Evolutionary conservation across 495 filamentous ascomycete species (phyloP), one percentile per base, ranked within the genome.

Genomic region (Xylaria flabelliformis): DNA sequence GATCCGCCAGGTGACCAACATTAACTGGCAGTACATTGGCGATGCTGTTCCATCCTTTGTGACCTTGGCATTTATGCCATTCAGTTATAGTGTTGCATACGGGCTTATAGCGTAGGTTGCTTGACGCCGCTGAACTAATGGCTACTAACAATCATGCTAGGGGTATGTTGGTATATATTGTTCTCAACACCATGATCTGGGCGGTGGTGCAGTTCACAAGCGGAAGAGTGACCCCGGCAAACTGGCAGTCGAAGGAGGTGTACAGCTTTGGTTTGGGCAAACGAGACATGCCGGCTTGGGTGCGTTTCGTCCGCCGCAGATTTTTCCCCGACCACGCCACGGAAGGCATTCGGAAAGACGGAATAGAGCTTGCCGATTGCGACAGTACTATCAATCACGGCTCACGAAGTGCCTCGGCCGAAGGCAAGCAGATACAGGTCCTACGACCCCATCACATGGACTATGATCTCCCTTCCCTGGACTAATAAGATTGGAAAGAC

Each of bases 11-110:
- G 82, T 88, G 55, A 84, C 81, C 58, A 80, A 80, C 42, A 81
- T 88, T 70, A 88, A 88, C 74, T 88, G 86, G 87, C 73, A 76
- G 7, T 89, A 87, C 69, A 85, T 88, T 42, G 86, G 86, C 58
- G 93, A 96, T 74, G 92, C 91, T 4, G 85, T 95, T 17, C 93
- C 93, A 0, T 93, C 93, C 0, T 94, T 96, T 79, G 83, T 95
- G 34, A 94, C 93, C 0, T 86, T 96, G 69, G 87, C 89, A 50
- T 86, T 93, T 74, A 95, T 96, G 87, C 93, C 92, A 0, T 93
- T 94, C 81, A 94, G 90, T 56, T 94, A 92, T 80, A 92, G 90
- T 63, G 91, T 93, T 69, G 92, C 92, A 4, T 94, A 94, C 71
- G 92, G 92, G 4, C 84, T 94, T 39, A 92, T 95, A 69, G 92